These are phyloP conservation scores for Cymbopogon flexuosus DNA, from an alignment of 202 grass and related monocot genomes.

Conservation along the genomic window DNA sequence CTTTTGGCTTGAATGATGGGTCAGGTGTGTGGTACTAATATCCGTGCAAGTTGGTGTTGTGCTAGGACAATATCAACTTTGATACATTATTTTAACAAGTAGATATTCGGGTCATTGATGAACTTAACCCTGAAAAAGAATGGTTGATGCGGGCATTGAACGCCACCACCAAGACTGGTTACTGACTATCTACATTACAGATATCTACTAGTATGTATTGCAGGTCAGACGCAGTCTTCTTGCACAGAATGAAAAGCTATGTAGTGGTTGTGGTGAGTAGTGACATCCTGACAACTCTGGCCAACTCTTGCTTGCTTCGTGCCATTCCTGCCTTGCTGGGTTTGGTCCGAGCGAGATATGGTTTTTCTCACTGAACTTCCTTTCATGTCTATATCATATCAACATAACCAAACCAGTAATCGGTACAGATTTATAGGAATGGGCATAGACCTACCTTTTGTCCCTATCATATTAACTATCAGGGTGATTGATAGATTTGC, in stretches of 20 bases:
- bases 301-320: too few species aligned
- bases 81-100: not conserved
- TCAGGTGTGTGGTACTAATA: slow-evolving; percentile 24
- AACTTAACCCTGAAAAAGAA: slow-evolving; percentile 21
- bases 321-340: not conserved
- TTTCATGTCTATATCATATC: not conserved
- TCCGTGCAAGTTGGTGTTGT: slow-evolving; percentile 11
- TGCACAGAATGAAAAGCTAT: not conserved
- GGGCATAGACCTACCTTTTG: slow-evolving; percentile 4
- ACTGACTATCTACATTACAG: not conserved
- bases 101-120: not conserved
- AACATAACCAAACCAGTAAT: slow-evolving; percentile 16
- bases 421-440: not conserved
- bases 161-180: not conserved
- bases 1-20: slow-evolving; percentile 28
- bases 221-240: not conserved
- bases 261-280: slow-evolving; percentile 23
- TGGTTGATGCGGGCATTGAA: not conserved
- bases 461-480: slow-evolving; percentile 6
- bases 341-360: slow-evolving; percentile 3
- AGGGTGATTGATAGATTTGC: slow-evolving; percentile 18
- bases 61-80: not conserved
- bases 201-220: not conserved
- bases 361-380: slow-evolving; percentile 30
- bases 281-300: slow-evolving; percentile 24